Base-by-base conservation (phyloP, 2,329 filamentous ascomycete species). In the Fusarium concolor region DNA sequence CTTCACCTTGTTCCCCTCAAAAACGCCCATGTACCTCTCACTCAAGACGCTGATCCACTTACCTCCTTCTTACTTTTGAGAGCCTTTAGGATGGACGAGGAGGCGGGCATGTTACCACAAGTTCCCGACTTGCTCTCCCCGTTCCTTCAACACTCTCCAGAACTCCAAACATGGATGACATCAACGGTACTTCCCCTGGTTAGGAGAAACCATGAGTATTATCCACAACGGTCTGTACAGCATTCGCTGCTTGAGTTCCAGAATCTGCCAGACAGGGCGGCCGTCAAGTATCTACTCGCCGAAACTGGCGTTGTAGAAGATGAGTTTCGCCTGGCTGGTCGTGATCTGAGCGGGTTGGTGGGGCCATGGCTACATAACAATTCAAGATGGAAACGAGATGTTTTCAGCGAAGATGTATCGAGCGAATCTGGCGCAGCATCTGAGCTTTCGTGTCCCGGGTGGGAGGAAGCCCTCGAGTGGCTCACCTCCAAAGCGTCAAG, bases 351-450 rank as follows among this genome's bases (percentile, higher is more conserved):
- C 65, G 87, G 89, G 1, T 75, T 94, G 37, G 80, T 94, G 49
- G 89, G 89, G 0, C 92, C 92, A 3, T 95, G 92, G 92, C 81
- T 94, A 47, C 89, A 91, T 72, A 88, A 88, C 44, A 83, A 88
- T 50, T 83, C 79, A 20, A 86, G 89, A 54, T 89, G 90, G 81
- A 85, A 60, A 22, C 46, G 60, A 2, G 51, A 65, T 26, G 45
- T 62, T 41, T 56, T 57, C 20, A 52, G 43, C 14, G 37, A 49
- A 29, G 53, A 58, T 31, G 29, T 35, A 17, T 43, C 57, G 14
- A 51, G 37, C 28, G 44, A 84, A 62, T 62, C 68, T 10, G 70
- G 53, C 43, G 51, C 76, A 79, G 56, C 62, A 42, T 71, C 71
- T 17, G 71, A 76, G 9, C 56, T 77, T 50, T 77, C 81, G 56